Evolutionary conservation across 768 basidiomycete genomes (phyloP).

Genomic region (Auriscalpium microsporum): DNA sequence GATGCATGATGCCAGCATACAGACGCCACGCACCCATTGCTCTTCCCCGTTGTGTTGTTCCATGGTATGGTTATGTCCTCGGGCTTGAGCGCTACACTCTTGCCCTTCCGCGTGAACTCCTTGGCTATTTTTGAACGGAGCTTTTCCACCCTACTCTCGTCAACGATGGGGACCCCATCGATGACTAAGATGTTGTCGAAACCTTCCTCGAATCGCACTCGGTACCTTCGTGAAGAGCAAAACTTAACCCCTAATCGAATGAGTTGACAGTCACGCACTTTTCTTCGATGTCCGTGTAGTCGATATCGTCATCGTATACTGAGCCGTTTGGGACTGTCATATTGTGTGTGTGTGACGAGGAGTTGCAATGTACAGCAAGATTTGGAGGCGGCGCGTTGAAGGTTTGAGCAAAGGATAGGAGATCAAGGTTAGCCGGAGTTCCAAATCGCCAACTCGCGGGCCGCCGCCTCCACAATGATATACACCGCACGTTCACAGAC

Average conservation of each 20-base stretch:
- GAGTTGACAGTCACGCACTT: slow-evolving; percentile 3
- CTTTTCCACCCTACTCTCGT: slow-evolving; percentile 75
- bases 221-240: slow-evolving; percentile 50
- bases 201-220: slow-evolving; percentile 73
- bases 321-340: slow-evolving; percentile 3
- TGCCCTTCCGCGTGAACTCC: slow-evolving; percentile 77
- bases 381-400: neutral
- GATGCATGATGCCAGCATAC: neutral
- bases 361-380: too few species aligned
- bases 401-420: neutral
- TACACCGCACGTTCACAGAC: neutral
- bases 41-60: slow-evolving; percentile 74
- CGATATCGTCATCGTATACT: slow-evolving; percentile 4
- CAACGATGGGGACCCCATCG: slow-evolving; percentile 88
- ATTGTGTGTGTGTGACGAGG: neutral
- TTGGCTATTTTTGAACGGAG: slow-evolving; percentile 75
- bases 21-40: slow-evolving; percentile 68
- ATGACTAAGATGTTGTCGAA: slow-evolving; percentile 90
- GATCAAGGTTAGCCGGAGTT: slow-evolving; percentile 2
- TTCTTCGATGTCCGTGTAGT: slow-evolving; percentile 15
- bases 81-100: slow-evolving; percentile 46
- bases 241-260: neutral
- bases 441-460: neutral
- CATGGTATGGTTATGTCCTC: slow-evolving; percentile 84
- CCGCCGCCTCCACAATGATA: neutral